phyloP scores from a whole-genome alignment of 2,329 filamentous ascomycete genomes.

The Talaromyces albobiverticillius region DNA sequence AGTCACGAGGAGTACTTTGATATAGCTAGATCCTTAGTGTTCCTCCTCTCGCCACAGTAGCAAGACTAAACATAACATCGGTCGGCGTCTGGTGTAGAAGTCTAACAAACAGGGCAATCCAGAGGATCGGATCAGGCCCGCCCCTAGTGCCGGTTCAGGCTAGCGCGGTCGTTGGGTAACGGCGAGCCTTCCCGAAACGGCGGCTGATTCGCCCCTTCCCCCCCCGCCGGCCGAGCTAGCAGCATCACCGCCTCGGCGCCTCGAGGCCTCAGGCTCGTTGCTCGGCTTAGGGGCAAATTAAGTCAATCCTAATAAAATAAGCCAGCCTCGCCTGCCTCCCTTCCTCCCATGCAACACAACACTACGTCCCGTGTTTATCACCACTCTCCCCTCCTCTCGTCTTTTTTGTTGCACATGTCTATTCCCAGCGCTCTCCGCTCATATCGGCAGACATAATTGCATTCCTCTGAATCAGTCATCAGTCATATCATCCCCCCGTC shows the following conservation, averaged over 20 bases:
- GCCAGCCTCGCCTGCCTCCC: background rate
- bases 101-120: background rate
- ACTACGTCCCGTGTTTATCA: background rate
- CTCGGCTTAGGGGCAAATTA: background rate
- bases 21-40: too few relatives aligned
- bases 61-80: background rate
- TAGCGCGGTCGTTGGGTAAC: background rate
- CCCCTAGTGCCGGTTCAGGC: background rate
- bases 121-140: background rate
- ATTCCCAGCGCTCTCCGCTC: background rate
- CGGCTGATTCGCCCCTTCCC: background rate
- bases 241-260: background rate
- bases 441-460: background rate
- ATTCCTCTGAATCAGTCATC: background rate
- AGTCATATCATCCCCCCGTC: background rate
- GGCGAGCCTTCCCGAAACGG: constrained; percentile 5
- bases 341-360: background rate
- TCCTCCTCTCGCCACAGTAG: too few relatives aligned
- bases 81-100: too few relatives aligned
- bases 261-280: background rate
- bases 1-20: too few relatives aligned
- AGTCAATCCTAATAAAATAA: background rate
- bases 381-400: background rate
- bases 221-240: background rate
- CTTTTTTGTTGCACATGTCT: background rate